phyloP scores from a whole-genome alignment of 768 basidiomycete genomes.

The Guyanaporus albipodus region DNA sequence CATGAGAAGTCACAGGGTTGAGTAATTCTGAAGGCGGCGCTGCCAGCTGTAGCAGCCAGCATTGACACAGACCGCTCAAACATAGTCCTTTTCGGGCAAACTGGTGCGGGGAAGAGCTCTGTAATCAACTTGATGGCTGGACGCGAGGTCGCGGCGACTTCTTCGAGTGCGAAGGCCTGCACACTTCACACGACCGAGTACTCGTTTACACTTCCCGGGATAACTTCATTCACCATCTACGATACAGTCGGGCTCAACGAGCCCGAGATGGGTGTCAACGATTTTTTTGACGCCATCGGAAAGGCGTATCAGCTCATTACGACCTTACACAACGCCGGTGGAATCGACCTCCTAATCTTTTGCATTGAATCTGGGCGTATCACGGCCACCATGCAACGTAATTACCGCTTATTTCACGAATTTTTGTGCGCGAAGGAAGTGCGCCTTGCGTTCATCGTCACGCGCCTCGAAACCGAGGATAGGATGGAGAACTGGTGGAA shows the following conservation, averaged over 20 bases:
- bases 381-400: constrained; percentile 4
- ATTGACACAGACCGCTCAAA: neutral
- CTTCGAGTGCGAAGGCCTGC: neutral
- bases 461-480: constrained; percentile 4
- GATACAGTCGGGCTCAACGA: constrained; percentile 12
- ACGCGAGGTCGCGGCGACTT: neutral
- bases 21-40: neutral
- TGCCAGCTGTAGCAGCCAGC: neutral
- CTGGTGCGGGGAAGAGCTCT: constrained; percentile 8
- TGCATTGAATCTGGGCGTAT: constrained; percentile 7
- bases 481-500: constrained; percentile 14
- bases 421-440: constrained; percentile 7
- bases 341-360: constrained; percentile 16
- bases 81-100: constrained; percentile 9
- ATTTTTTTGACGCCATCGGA: constrained; percentile 5
- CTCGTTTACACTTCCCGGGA: neutral
- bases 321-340: neutral
- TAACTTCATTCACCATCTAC: neutral
- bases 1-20: neutral
- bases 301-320: constrained; percentile 10
- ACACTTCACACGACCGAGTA: neutral
- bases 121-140: constrained; percentile 10
- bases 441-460: constrained; percentile 13
- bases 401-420: constrained; percentile 14
- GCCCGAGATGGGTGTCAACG: constrained; percentile 1